Percentiles rank a stretch among this genome's conserved stretches.
Evolutionary conservation across 208 protist species (phyloP).

Genomic region (Histomonas meleagridis): DNA sequence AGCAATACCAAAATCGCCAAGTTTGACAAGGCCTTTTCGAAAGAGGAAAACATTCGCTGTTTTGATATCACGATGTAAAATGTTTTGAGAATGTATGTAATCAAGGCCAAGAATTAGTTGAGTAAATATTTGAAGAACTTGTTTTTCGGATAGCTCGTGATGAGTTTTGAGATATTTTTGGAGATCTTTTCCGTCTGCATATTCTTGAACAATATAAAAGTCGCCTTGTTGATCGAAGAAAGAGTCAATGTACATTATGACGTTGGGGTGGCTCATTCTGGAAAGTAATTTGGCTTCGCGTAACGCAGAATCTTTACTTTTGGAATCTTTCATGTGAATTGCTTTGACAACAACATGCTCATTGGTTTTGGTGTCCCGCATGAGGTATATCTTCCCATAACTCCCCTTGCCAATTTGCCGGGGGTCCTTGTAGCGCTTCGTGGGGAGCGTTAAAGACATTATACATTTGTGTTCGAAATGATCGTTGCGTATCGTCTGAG

Average conservation of each 20-base stretch:
- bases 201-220: constrained; percentile 42
- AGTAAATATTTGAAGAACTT: constrained; percentile 41
- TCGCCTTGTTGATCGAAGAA: constrained; percentile 17
- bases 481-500: too few relatives aligned
- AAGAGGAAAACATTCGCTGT: constrained; percentile 42
- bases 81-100: constrained; percentile 41
- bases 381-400: constrained; percentile 37
- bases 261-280: background rate
- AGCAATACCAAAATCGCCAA: constrained; percentile 46
- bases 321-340: constrained; percentile 2
- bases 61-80: constrained; percentile 51
- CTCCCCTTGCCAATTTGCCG: constrained; percentile 37
- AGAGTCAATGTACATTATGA: constrained; percentile 38
- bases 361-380: background rate
- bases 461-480: too few relatives aligned
- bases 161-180: constrained; percentile 35
- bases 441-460: too few relatives aligned
- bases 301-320: background rate
- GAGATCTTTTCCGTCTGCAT: constrained; percentile 44
- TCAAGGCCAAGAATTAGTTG: constrained; percentile 44
- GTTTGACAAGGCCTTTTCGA: constrained; percentile 19
- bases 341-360: constrained; percentile 38
- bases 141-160: background rate
- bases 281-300: constrained; percentile 30
- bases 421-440: background rate